Percentiles rank a stretch among this genome's conserved stretches.
Evolutionary conservation across 2,329 filamentous ascomycete species (phyloP).

Genomic region (Aspergillaceae sp.): DNA sequence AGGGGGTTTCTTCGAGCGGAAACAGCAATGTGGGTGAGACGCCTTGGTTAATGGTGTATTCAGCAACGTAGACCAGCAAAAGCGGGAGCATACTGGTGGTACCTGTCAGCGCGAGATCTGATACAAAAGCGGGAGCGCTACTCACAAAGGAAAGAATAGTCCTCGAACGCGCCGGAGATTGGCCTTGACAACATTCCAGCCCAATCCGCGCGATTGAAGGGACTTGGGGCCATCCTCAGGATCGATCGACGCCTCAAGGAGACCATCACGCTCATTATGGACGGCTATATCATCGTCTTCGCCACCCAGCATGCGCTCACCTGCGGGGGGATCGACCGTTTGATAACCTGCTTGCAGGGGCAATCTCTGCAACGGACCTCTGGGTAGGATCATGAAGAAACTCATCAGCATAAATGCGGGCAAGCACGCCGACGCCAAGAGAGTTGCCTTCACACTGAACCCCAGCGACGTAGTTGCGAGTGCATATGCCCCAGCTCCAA

Average conservation of each 20-base stretch:
- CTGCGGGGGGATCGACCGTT: constrained; percentile 37
- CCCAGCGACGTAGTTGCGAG: constrained; percentile 71
- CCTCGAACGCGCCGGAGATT: constrained; percentile 58
- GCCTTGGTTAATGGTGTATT: constrained; percentile 97
- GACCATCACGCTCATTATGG: constrained; percentile 20
- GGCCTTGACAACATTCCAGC: constrained; percentile 34
- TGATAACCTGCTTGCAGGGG: constrained; percentile 46
- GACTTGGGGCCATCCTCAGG: constrained; percentile 13
- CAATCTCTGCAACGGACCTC: constrained; percentile 50
- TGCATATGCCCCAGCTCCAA: constrained; percentile 83
- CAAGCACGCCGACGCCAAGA: constrained; percentile 70
- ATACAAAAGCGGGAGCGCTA: constrained; percentile 2
- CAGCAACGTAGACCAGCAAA: constrained; percentile 84
- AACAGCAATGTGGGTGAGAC: constrained; percentile 86
- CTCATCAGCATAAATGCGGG: constrained; percentile 71
- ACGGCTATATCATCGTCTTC: constrained; percentile 13
- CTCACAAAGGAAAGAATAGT: constrained; percentile 64
- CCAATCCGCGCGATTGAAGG: constrained; percentile 6
- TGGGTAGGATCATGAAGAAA: constrained; percentile 76
- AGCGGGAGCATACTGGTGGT: constrained; percentile 69
- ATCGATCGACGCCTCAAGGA: constrained; percentile 18
- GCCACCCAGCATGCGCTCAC: constrained; percentile 22
- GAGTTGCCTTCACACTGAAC: constrained; percentile 62
- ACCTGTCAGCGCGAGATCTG: no score
- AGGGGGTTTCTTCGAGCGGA: constrained; percentile 66